These are phyloP conservation scores for Punica granatum DNA, from an alignment of 345 rosid genomes.

Conservation along the genomic window DNA sequence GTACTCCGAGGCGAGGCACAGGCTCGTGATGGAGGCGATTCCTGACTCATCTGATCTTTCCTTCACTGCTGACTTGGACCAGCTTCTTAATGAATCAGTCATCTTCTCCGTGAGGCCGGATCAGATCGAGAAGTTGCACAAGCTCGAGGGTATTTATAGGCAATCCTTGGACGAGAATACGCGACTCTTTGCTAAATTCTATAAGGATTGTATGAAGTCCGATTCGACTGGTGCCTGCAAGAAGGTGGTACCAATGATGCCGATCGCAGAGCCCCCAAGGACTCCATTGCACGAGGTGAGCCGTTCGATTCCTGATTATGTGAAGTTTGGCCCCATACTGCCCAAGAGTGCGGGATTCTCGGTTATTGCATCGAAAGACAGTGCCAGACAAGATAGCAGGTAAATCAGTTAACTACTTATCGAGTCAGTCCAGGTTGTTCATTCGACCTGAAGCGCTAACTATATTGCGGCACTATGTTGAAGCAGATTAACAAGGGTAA, in stretches of 20 bases:
- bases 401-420: constrained; percentile 7
- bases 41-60: constrained; percentile 55
- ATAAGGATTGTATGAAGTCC: constrained; percentile 38
- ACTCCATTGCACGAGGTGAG: constrained; percentile 51
- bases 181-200: constrained; percentile 44
- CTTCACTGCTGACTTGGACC: constrained; percentile 46
- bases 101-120: constrained; percentile 49
- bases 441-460: neutral
- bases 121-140: constrained; percentile 42
- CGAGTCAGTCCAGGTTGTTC: neutral
- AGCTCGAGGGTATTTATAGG: constrained; percentile 46
- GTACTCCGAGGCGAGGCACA: constrained; percentile 57
- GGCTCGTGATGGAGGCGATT: constrained; percentile 43
- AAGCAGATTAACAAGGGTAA: constrained; percentile 23
- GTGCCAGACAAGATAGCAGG: constrained; percentile 29
- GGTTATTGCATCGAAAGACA: constrained; percentile 22
- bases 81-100: constrained; percentile 48
- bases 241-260: constrained; percentile 51
- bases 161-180: constrained; percentile 56
- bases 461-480: neutral
- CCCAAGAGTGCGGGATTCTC: constrained; percentile 49
- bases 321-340: constrained; percentile 54
- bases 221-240: constrained; percentile 23
- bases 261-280: constrained; percentile 64
- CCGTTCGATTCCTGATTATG: constrained; percentile 45